Conservation (phyloP, 805 yeast genomes). For the Myxozyma geophila region DNA sequence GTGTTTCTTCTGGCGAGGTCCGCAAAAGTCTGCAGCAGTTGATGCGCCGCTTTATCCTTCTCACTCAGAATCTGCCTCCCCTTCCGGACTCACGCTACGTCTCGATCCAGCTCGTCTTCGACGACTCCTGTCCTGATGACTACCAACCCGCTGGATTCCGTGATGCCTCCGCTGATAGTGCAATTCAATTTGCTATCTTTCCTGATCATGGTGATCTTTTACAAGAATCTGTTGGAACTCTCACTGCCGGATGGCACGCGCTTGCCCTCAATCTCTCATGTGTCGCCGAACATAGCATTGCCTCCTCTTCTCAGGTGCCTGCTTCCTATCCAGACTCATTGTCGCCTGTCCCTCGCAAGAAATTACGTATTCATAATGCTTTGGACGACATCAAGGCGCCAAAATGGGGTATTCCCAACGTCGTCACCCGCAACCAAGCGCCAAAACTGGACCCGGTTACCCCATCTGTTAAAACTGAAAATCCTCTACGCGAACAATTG, state of each 20-base stretch:
- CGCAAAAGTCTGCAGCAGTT: conserved; percentile 55
- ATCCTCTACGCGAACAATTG: conserved; percentile 1
- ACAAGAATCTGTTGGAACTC: conserved; percentile 27
- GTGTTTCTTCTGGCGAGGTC: conserved; percentile 43
- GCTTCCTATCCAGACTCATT: neutral
- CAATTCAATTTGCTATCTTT: conserved; percentile 19
- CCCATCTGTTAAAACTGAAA: neutral
- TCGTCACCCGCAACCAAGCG: conserved; percentile 10
- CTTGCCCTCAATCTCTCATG: conserved; percentile 29
- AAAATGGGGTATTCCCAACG: conserved; percentile 20
- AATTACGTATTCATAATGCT: conserved; percentile 1
- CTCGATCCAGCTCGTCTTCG: conserved; percentile 56
- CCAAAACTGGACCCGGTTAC: neutral
- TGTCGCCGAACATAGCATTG: conserved; percentile 1
- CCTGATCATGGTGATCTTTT: conserved; percentile 12
- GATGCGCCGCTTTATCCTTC: conserved; percentile 56
- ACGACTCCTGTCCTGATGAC: conserved; percentile 52
- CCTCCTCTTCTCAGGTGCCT: neutral
- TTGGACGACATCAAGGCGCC: conserved; percentile 20
- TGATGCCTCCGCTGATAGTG: conserved; percentile 46
- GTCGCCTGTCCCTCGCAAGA: conserved; percentile 6
- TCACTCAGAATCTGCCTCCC: conserved; percentile 59
- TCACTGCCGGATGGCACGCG: conserved; percentile 36
- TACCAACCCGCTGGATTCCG: conserved; percentile 57
- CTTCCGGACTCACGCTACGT: conserved; percentile 54